phyloP scores from a whole-genome alignment of 306 rosid genomes.

The Hippophae gyantsensis region DNA sequence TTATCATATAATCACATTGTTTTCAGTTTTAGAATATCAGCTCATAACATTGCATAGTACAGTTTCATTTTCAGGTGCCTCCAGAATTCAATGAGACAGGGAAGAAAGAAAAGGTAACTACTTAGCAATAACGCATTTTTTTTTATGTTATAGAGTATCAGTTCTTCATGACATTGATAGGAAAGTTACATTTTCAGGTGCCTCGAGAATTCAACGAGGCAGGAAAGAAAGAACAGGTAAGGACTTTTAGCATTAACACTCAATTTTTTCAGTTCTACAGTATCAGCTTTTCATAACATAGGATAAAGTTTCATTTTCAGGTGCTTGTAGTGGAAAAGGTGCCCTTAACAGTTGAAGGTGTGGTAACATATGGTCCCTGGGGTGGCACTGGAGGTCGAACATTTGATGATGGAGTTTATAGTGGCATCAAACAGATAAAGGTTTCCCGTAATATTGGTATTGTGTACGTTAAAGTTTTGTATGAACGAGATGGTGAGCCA shows the following conservation, averaged over 20 bases:
- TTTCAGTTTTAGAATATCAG: no score
- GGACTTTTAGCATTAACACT: background rate
- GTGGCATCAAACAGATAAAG: constrained; percentile 62
- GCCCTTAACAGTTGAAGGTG: constrained; percentile 41
- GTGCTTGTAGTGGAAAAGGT: constrained; percentile 19
- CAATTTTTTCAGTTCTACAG: background rate
- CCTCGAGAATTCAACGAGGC: constrained; percentile 5
- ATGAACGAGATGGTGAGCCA: constrained; percentile 58
- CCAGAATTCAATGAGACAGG: no score
- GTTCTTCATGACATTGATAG: no score
- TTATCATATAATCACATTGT: no score
- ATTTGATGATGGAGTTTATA: constrained; percentile 65
- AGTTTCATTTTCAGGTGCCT: no score
- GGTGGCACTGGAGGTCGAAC: constrained; percentile 63
- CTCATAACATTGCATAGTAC: no score
- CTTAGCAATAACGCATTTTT: no score
- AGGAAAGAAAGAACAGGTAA: constrained; percentile 36
- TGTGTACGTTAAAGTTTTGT: constrained; percentile 57
- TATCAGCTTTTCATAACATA: no score
- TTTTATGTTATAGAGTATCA: no score
- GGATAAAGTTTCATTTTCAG: no score
- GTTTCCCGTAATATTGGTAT: constrained; percentile 66
- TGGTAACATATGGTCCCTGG: constrained; percentile 70
- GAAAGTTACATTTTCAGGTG: no score
- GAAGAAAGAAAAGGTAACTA: no score